phyloP scores from a whole-genome alignment of 2,329 filamentous ascomycete species.

The Curvularia hawaiiensis region DNA sequence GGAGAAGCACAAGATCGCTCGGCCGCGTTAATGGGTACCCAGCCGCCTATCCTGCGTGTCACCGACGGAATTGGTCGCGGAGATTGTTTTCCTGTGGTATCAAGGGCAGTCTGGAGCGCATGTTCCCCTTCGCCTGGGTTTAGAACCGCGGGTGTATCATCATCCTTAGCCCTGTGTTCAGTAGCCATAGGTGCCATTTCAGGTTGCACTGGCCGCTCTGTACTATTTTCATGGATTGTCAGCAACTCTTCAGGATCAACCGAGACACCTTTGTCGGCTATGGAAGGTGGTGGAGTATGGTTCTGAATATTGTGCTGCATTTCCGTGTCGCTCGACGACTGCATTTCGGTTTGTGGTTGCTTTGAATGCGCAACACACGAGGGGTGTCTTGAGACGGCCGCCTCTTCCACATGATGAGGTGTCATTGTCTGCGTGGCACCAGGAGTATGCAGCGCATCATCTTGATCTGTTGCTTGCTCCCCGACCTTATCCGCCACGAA shows the following conservation, averaged over 20 bases:
- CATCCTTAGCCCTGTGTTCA: background rate
- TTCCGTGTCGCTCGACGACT: background rate
- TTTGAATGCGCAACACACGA: background rate
- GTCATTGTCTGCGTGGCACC: background rate
- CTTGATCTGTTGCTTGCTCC: background rate
- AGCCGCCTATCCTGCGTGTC: constrained; percentile 12
- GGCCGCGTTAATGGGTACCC: constrained; percentile 28
- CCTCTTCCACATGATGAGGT: background rate
- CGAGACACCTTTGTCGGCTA: background rate
- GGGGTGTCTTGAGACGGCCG: background rate
- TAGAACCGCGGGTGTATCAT: background rate
- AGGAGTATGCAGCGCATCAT: background rate
- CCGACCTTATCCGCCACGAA: constrained; percentile 25
- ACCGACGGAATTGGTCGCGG: background rate
- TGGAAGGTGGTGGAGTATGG: background rate
- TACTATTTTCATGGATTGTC: background rate
- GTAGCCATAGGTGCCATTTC: background rate
- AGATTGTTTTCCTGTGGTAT: background rate
- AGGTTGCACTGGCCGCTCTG: background rate
- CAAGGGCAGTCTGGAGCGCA: background rate
- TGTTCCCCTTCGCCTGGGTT: background rate
- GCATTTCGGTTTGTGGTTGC: background rate
- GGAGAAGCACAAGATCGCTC: background rate
- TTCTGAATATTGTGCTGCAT: background rate
- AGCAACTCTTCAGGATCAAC: background rate